phyloP scores from a whole-genome alignment of 306 rosid species.

The Lagenaria siceraria region DNA sequence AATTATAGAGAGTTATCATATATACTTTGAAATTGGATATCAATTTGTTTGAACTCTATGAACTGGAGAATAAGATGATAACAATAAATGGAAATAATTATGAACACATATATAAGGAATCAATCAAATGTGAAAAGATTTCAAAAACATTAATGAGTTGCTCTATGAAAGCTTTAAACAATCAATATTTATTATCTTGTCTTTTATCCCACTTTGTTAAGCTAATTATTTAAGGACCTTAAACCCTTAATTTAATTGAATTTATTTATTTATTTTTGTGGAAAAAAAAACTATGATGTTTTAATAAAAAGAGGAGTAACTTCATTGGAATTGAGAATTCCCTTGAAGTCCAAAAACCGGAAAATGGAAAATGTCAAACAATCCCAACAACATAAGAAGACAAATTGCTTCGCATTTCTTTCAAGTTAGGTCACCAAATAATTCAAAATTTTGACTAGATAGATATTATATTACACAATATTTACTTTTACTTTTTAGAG shows the following conservation, averaged over 20 bases:
- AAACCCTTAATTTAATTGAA: not conserved
- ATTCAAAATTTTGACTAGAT: not conserved
- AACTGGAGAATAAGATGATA: not conserved
- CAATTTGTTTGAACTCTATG: not conserved
- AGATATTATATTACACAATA: not conserved
- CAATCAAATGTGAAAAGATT: not conserved
- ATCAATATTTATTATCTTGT: not conserved
- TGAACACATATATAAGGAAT: not conserved
- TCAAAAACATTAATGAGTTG: not conserved
- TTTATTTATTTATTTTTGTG: not conserved
- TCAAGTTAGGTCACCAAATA: slow-evolving; percentile 1
- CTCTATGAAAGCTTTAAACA: not conserved
- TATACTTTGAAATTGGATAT: not conserved
- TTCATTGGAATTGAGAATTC: not conserved
- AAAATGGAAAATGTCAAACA: not conserved
- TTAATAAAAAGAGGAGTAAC: not conserved
- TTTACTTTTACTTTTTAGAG: not conserved
- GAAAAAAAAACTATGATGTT: not conserved
- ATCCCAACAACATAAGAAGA: not conserved
- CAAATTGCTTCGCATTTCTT: not conserved
- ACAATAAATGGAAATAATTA: not conserved
- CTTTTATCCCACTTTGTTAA: not conserved
- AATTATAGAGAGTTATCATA: not conserved
- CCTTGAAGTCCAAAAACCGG: not conserved
- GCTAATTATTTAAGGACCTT: not conserved